Base-by-base conservation (phyloP, 2,329 filamentous ascomycete genomes). In the Neurospora sp. region DNA sequence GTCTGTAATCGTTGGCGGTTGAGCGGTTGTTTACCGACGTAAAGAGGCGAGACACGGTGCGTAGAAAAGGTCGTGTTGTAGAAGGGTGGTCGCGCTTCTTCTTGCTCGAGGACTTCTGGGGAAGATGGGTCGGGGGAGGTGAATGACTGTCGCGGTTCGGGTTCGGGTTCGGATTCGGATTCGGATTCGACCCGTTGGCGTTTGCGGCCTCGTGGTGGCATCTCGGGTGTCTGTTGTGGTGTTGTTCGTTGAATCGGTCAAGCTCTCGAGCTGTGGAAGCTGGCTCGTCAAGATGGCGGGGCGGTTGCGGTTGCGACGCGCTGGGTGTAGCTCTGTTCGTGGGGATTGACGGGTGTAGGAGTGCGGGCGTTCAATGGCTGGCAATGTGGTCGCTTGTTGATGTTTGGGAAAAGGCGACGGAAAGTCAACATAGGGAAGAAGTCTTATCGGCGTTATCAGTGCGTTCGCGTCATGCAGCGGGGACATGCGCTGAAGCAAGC, bases 21-120 rank as follows among this genome's bases (percentile, higher is more conserved):
- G 0, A 87, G 78, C 0, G 74, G 52, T 2, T 82, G 77, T 3
- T 77, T 68, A 33, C 84, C 85, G 28, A 86, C 70, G 74, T 84
- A 83, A 0, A 89, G 79, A 1, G 86, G 85, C 0, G 86, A 88
- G 2, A 83, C 82, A 66, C 85, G 84, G 74, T 87, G 83, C 6
- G 83, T 83, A 3, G 86, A 85, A 72, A 87, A 88, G 15, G 86
- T 87, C 0, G 84, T 87, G 78, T 87, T 85, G 80, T 86, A 87
- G 76, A 89, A 85, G 2, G 82, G 82, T 33, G 81, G 71, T 33
- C 15, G 52, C 28, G 1, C 1, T 8, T 62, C 52, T n/a, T 62
- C 23, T 62, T 62, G 52, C 52, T 62, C 52, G 15, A 62, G 12
- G 15, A 36, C 8, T 62, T 62, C 28, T 17, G 23, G 12, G 6